Evolutionary conservation across 2,329 filamentous ascomycete species (phyloP).

Genomic region (Fusarium scirpi): DNA sequence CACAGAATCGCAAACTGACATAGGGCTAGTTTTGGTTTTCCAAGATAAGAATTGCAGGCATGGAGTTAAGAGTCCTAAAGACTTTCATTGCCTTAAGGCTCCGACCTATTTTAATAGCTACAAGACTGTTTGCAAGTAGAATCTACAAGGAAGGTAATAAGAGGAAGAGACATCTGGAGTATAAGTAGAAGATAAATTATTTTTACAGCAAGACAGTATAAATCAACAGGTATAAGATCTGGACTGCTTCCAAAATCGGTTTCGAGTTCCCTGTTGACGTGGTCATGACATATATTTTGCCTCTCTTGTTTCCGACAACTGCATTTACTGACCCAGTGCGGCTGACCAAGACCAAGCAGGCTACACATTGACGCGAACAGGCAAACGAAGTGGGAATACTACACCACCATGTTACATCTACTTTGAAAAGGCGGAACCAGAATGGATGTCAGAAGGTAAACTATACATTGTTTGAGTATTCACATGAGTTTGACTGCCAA

Average conservation of each 20-base stretch:
- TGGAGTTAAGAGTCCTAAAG: neutral
- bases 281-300: no score
- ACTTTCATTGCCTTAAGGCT: neutral
- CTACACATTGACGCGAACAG: no score
- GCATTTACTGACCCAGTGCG: no score
- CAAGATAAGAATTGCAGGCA: neutral
- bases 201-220: neutral
- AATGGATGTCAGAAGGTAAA: no score
- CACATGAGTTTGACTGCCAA: no score
- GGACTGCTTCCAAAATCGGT: rapidly evolving
- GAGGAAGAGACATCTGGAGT: no score
- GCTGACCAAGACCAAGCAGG: no score
- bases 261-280: neutral
- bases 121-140: neutral
- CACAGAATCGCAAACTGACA: neutral
- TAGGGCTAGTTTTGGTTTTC: neutral
- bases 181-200: rapidly evolving
- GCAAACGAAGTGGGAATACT: no score
- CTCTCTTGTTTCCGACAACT: no score
- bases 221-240: rapidly evolving
- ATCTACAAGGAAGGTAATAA: neutral
- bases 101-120: neutral
- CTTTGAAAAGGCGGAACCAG: no score
- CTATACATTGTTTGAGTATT: no score
- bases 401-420: no score